phyloP scores from a whole-genome alignment of 2,329 filamentous ascomycete species.

The Trichoderma citrinoviride region DNA sequence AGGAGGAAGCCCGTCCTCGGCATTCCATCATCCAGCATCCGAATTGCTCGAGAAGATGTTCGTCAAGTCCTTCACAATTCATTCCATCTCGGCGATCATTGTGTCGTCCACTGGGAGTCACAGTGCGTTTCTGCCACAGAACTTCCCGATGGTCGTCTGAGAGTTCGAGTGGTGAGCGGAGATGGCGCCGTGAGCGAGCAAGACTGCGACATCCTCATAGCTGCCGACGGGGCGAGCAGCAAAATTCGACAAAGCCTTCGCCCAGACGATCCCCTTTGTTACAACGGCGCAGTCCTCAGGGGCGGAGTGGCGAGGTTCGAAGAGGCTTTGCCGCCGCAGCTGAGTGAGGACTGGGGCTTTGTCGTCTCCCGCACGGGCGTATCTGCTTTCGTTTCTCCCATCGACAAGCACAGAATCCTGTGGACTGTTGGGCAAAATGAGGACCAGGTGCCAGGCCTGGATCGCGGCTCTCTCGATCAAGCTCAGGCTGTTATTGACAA shows the following conservation, averaged over 20 bases:
- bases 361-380: slow-evolving; percentile 40
- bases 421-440: slow-evolving; percentile 42
- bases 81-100: slow-evolving; percentile 15
- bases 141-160: slow-evolving; percentile 28
- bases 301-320: slow-evolving; percentile 40
- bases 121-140: slow-evolving; percentile 29
- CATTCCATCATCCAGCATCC: slow-evolving; percentile 38
- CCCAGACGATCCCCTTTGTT: slow-evolving; percentile 40
- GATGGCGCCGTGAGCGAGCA: slow-evolving; percentile 13
- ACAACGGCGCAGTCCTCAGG: slow-evolving; percentile 40
- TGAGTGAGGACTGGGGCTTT: slow-evolving; percentile 42
- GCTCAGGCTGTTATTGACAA: not conserved
- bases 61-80: slow-evolving; percentile 36
- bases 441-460: not conserved
- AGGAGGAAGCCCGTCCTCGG: slow-evolving; percentile 32
- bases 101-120: slow-evolving; percentile 31
- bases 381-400: slow-evolving; percentile 45
- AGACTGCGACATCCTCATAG: slow-evolving; percentile 44
- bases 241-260: slow-evolving; percentile 40
- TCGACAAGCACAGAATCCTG: slow-evolving; percentile 40
- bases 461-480: not conserved
- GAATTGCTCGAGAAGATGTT: slow-evolving; percentile 39
- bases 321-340: slow-evolving; percentile 32
- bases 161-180: slow-evolving; percentile 23
- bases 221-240: slow-evolving; percentile 45